Percentiles rank a stretch among this genome's conserved stretches.
Conservation (phyloP, 257 asterid genomes). For the Echites panduratus region DNA sequence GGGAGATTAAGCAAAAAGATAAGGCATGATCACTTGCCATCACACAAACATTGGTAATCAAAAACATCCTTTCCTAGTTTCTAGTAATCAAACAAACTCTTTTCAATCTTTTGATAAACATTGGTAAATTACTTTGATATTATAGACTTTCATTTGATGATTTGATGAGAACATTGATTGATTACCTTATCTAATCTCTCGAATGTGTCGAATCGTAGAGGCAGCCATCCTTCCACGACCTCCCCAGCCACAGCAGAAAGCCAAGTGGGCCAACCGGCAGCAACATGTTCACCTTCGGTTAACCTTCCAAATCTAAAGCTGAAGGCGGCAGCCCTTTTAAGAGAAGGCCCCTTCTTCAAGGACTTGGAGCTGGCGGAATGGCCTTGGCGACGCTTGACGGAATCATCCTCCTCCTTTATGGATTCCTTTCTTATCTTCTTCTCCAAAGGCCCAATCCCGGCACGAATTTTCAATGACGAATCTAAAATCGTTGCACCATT, state of each 20-base stretch:
- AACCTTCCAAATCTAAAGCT: constrained; percentile 70
- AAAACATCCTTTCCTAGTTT: background rate
- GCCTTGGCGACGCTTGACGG: constrained; percentile 7
- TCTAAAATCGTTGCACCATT: constrained; percentile 16
- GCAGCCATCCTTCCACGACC: constrained; percentile 73
- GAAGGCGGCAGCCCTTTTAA: constrained; percentile 37
- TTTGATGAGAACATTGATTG: background rate
- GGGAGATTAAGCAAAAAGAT: background rate
- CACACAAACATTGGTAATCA: background rate
- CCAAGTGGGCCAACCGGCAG: constrained; percentile 91
- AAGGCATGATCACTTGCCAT: background rate
- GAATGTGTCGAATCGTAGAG: constrained; percentile 53
- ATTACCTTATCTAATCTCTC: constrained; percentile 74
- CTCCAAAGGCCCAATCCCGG: constrained; percentile 55
- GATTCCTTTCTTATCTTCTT: constrained; percentile 82
- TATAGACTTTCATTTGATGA: background rate
- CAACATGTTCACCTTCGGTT: constrained; percentile 49
- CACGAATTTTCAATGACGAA: constrained; percentile 25
- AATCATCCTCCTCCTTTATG: constrained; percentile 48
- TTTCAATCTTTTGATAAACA: background rate
- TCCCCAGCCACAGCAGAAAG: constrained; percentile 74
- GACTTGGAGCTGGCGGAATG: constrained; percentile 28
- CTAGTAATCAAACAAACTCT: background rate
- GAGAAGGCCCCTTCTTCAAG: constrained; percentile 28
- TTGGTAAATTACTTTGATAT: background rate